A percentile compares a stretch with the other conserved stretches of the same genome.
Evolutionary conservation across 345 rosid species (phyloP).

Genomic region (Citrus cavaleriei): DNA sequence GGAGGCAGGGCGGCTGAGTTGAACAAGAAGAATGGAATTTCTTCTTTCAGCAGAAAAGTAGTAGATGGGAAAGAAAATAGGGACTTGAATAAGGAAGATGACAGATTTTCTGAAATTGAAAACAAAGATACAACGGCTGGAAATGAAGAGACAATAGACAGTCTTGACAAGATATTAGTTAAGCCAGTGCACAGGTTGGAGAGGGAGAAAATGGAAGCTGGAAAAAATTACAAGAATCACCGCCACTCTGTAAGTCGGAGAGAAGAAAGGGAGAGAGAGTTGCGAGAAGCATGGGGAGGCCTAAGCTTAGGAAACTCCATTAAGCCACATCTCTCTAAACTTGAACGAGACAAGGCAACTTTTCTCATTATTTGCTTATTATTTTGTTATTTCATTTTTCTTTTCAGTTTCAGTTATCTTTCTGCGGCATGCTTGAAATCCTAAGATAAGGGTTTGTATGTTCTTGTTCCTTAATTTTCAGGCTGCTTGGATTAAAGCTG

Average conservation of each 20-base stretch:
- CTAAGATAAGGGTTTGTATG: neutral
- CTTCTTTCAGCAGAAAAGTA: slow-evolving; percentile 3
- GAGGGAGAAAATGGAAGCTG: slow-evolving; percentile 48
- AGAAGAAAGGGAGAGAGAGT: slow-evolving; percentile 72
- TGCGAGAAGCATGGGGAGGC: slow-evolving; percentile 92
- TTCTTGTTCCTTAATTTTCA: slow-evolving; percentile 23
- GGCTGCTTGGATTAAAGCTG: slow-evolving; percentile 92
- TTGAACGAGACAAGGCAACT: slow-evolving; percentile 80
- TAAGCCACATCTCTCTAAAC: slow-evolving; percentile 64
- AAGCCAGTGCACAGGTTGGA: slow-evolving; percentile 50
- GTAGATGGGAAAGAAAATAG: slow-evolving; percentile 61
- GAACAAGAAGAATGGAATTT: neutral
- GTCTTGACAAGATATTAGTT: slow-evolving; percentile 50
- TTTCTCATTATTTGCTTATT: neutral
- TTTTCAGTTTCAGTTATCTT: neutral
- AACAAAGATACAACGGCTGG: neutral
- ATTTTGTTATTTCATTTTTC: neutral
- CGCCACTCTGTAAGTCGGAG: slow-evolving; percentile 41
- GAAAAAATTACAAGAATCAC: too few relatives aligned
- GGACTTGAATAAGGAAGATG: slow-evolving; percentile 30
- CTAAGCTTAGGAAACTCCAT: slow-evolving; percentile 74
- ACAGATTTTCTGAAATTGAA: neutral
- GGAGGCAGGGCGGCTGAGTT: slow-evolving; percentile 12
- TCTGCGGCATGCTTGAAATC: neutral
- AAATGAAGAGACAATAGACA: slow-evolving; percentile 30